These are phyloP conservation scores for Bryopsis sp. DNA, from an alignment of 139 green algal genomes.

Conservation along the genomic window DNA sequence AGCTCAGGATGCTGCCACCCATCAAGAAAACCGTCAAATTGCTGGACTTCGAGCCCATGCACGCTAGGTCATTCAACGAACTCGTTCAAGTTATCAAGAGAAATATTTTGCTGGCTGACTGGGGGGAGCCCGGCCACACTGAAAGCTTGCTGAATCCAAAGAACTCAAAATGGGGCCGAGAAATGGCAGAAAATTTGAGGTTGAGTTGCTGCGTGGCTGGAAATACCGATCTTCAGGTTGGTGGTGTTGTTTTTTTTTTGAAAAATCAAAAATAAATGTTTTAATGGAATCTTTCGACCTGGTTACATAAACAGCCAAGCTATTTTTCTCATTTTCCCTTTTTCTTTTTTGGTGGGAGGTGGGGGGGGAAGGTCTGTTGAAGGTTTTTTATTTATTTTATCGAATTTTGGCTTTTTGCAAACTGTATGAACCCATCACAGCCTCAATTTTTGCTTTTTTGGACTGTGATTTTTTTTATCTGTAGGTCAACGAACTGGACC, in stretches of 20 bases:
- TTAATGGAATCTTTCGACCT: no score
- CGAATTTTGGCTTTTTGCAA: no score
- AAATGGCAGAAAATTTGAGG: slow-evolving; percentile 73
- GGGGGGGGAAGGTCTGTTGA: no score
- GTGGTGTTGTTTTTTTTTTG: no score
- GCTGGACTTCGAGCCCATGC: slow-evolving; percentile 67
- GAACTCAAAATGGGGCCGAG: slow-evolving; percentile 43
- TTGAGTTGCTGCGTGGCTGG: slow-evolving; percentile 38
- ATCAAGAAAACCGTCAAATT: slow-evolving; percentile 34
- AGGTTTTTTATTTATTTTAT: no score
- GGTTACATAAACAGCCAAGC: no score
- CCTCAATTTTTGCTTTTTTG: background rate
- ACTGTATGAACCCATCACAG: no score
- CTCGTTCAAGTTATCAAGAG: slow-evolving; percentile 67
- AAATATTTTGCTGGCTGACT: slow-evolving; percentile 88
- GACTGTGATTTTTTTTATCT: background rate
- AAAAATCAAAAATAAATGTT: no score
- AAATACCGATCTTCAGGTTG: slow-evolving; percentile 17
- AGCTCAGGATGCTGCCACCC: slow-evolving; percentile 58
- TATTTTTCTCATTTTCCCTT: no score
- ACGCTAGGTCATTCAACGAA: slow-evolving; percentile 82
- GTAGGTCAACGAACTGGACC: slow-evolving; percentile 7
- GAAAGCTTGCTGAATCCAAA: slow-evolving; percentile 67
- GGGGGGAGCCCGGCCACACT: slow-evolving; percentile 69
- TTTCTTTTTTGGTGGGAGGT: no score